Percentiles rank a stretch among this genome's conserved stretches.
phyloP scores from a whole-genome alignment of 176 grass and related monocot species.

The Carex myosuroides region DNA sequence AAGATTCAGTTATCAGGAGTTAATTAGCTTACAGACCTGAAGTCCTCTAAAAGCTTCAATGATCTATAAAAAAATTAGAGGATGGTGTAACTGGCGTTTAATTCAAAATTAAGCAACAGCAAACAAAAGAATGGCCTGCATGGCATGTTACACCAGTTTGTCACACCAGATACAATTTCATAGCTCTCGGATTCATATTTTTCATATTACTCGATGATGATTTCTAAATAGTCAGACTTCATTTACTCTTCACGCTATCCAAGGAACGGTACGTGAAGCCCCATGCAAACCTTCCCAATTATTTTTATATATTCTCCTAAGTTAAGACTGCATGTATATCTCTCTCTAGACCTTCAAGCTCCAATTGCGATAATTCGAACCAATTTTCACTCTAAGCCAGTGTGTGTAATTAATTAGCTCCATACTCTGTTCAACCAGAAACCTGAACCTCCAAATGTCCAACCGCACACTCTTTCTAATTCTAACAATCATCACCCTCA shows the following conservation, averaged over 20 bases:
- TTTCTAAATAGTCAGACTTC: background rate
- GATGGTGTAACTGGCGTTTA: background rate
- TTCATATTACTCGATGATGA: background rate
- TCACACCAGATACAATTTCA: background rate
- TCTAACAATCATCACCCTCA: background rate
- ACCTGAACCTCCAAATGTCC: slow-evolving; percentile 2
- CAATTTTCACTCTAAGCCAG: background rate
- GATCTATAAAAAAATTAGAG: background rate
- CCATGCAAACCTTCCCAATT: background rate
- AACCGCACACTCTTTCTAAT: background rate
- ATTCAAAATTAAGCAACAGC: background rate
- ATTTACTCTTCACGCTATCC: background rate
- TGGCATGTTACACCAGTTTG: background rate
- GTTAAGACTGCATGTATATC: slow-evolving; percentile 1
- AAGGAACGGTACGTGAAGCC: background rate
- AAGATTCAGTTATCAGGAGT: background rate
- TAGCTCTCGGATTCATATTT: background rate
- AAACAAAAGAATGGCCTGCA: background rate
- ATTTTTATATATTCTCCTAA: background rate
- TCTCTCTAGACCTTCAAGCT: background rate
- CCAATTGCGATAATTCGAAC: slow-evolving; percentile 7
- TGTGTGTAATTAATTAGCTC: background rate
- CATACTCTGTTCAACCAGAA: background rate
- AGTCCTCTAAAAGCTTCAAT: background rate
- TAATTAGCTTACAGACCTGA: background rate